Evolutionary conservation across 2,329 filamentous ascomycete species (phyloP).

Genomic region (Ophiostoma piceae): DNA sequence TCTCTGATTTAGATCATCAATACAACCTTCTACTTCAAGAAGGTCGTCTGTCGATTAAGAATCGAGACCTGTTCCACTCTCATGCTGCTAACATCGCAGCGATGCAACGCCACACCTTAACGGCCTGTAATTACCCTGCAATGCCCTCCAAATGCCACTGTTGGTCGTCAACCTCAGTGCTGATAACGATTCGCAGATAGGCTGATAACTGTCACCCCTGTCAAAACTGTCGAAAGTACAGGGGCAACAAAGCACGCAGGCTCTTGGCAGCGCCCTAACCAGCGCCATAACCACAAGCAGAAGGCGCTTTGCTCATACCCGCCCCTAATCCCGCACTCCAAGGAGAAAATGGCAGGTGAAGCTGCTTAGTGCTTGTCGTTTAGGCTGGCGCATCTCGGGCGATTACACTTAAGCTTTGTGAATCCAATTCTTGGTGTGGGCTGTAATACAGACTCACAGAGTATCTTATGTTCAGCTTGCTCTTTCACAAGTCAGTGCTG

Average conservation of each 20-base stretch:
- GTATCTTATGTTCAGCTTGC: neutral
- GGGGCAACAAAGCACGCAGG: neutral
- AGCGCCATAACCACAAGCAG: neutral
- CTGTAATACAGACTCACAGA: neutral
- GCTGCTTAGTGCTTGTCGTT: neutral
- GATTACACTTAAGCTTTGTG: neutral
- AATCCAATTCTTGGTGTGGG: neutral
- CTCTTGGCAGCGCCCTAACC: neutral
- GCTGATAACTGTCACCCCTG: neutral
- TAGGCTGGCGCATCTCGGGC: neutral
- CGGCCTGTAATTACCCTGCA: neutral
- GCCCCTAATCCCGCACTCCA: neutral
- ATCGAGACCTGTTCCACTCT: constrained; percentile 1
- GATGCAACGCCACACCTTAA: neutral
- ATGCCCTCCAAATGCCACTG: too few relatives aligned
- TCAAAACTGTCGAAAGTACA: neutral
- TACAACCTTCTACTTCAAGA: constrained; percentile 13
- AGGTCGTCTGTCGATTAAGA: constrained; percentile 9
- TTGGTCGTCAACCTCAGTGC: neutral
- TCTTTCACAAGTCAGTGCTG: neutral
- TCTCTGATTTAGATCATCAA: neutral
- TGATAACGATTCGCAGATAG: neutral
- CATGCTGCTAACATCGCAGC: neutral
- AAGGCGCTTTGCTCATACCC: constrained; percentile 1
- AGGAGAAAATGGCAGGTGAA: constrained; percentile 9